Evolutionary conservation across 2,329 filamentous ascomycete genomes (phyloP), one percentile per base, ranked within the genome.

Genomic region (Neoscytalidium dimidiatum): DNA sequence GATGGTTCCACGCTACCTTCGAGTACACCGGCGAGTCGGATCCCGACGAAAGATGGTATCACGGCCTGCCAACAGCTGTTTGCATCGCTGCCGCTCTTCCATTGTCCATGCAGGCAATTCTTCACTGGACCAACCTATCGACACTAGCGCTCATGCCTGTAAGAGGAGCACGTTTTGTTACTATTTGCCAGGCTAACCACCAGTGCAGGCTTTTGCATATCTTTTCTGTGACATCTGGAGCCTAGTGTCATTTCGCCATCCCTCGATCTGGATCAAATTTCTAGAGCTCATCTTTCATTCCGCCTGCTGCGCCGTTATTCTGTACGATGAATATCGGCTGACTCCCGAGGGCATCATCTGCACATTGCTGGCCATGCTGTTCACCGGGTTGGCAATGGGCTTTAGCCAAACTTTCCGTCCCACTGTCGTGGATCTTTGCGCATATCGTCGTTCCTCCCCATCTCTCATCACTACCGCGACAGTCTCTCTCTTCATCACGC

Each of bases 61-160:
- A 49, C 17, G 52, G 38, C 2, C 53, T 62, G 19, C 41, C 56
- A 11, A 51, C 41, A 13, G 51, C 63, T 17, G 4, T 60, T 56
- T 52, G 70, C 13, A 65, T 69, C 53, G 67, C 72, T 7, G 52
- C 70, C n/a, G 69, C 73, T 2, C 67, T 70, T n/a, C 63, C 71
- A 4, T 69, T 72, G 28, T 67, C 66, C 19, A 51, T 72, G 9
- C 74, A 77, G 58, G 71, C 74, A 4, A 62, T 75, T 8, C 44
- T 77, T 21, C 75, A 75, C 62, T 71, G 71, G 38, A 68, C 69
- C 19, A 75, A 77, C 53, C 33, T 76, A 2, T 67, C 74, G 2
- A 70, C 74, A 0, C 63, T 77, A 13, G 66, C 68, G 21, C 74
- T 75, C 71, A 63, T 75, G 7, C 68, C 68, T 2, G 75, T 76